These are phyloP conservation scores for Plasmodium ovale DNA, from an alignment of 169 alveolate species.

Conservation along the genomic window DNA sequence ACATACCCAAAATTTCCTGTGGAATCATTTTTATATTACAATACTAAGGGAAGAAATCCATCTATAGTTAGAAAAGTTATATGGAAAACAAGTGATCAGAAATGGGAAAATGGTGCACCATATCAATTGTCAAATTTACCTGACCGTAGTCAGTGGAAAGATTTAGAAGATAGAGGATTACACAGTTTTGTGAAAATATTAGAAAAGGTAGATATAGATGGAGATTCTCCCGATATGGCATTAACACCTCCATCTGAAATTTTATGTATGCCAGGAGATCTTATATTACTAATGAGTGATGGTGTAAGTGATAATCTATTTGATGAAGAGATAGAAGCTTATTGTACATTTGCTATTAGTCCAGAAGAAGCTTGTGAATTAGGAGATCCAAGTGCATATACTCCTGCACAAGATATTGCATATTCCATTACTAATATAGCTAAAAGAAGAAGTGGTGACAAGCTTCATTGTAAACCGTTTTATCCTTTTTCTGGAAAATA, in stretches of 20 bases:
- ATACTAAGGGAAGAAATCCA: conserved; percentile 76
- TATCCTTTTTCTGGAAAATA: conserved; percentile 42
- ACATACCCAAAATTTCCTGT: conserved; percentile 60
- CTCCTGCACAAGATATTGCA: conserved; percentile 79
- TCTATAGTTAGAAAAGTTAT: conserved; percentile 77
- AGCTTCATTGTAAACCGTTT: conserved; percentile 69
- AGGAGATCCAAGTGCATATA: conserved; percentile 63
- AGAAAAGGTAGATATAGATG: conserved; percentile 79
- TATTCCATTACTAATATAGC: conserved; percentile 77
- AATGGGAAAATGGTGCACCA: conserved; percentile 87
- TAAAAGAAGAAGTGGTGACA: conserved; percentile 74
- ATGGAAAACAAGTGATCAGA: conserved; percentile 81
- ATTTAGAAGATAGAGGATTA: conserved; percentile 76
- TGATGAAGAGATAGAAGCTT: conserved; percentile 82
- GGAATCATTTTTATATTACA: conserved; percentile 61
- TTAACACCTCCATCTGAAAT: conserved; percentile 78
- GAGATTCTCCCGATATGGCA: conserved; percentile 83
- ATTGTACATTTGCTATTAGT: conserved; percentile 80
- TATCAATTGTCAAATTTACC: conserved; percentile 82
- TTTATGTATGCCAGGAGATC: conserved; percentile 82
- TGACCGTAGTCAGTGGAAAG: conserved; percentile 78
- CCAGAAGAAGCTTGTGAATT: conserved; percentile 82
- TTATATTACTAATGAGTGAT: conserved; percentile 79
- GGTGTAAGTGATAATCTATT: conserved; percentile 83
- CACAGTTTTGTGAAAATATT: conserved; percentile 79